Base-by-base conservation (phyloP, 2,329 filamentous ascomycete species). In the Penicillium sp. region DNA sequence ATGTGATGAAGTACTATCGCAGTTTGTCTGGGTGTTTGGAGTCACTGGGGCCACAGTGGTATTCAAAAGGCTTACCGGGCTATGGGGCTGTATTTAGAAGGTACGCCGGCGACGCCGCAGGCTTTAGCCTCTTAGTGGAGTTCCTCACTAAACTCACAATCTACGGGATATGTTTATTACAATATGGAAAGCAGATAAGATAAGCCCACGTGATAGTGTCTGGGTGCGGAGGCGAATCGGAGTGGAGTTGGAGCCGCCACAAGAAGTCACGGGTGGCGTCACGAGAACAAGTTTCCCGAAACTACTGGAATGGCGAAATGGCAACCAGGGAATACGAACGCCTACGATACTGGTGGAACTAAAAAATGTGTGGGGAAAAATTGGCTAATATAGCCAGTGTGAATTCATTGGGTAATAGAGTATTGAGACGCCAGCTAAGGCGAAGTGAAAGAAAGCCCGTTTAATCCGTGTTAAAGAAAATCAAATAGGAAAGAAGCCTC, bases 401-500 rank as follows among this genome's bases (percentile, higher is more conserved):
- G 19, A 54, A 47, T 54, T 54, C 46, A 47, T 57, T 50, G 53
- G 55, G 53, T 57, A 50, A 39, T 51, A 51, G n/a, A 51, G 24
- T 49, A 53, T 37, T 21, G 44, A 24, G 48, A 19, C 51, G 51
- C 55, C 55, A 35, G 19, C 19, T 41, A 22, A 41, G 55, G 46
- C 37, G 49, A 27, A 48, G 47, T 49, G 53, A 48, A 59, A 50
- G 47, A 47, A 54, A 53, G 46, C 50, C 56, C 49, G 49, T 59
- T 24, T 44, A 58, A 45, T 35, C 48, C n/a, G 39, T 41, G 35
- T 33, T 39, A 27, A 35, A 37, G 11, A 16, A n/a, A n/a, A 50
- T 13, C 46, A 45, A 55, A 55, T 46, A 59, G 45, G 46, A 53
- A 57, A 61, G 62, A 67, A 60, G 62, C 64, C 64, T 63, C 59